Percentiles rank a stretch among this genome's conserved stretches.
These are phyloP conservation scores for Aspergillus pseudoglaucus DNA, from an alignment of 2,329 filamentous ascomycete genomes.

Conservation along the genomic window DNA sequence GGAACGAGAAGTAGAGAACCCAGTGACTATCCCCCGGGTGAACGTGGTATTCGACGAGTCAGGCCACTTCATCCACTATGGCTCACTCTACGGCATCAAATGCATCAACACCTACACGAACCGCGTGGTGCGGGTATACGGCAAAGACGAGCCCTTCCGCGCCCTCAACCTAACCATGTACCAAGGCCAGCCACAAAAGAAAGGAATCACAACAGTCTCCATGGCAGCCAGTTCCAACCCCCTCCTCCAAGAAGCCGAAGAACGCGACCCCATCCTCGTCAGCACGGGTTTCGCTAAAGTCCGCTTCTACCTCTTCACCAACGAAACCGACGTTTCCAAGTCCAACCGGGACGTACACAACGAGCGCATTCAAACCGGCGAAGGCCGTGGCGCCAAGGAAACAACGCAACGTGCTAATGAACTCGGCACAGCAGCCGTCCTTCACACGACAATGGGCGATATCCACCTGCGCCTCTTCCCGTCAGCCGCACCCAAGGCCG, in stretches of 20 bases:
- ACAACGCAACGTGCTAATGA: constrained; percentile 58
- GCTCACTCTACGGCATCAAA: constrained; percentile 85
- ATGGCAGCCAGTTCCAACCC: constrained; percentile 97
- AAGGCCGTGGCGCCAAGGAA: constrained; percentile 31
- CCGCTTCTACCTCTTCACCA: constrained; percentile 97
- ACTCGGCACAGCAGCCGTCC: constrained; percentile 69
- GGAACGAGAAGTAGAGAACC: constrained; percentile 76
- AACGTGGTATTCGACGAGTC: constrained; percentile 96
- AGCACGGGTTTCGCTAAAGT: constrained; percentile 78
- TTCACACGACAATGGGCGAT: constrained; percentile 92
- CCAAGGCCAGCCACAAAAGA: constrained; percentile 92
- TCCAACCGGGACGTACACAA: constrained; percentile 87
- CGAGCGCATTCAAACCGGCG: constrained; percentile 68
- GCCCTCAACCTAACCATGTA: constrained; percentile 79
- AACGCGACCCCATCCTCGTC: constrained; percentile 81
- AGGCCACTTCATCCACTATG: constrained; percentile 89
- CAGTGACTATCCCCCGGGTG: constrained; percentile 59
- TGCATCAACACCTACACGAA: constrained; percentile 96
- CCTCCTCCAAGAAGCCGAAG: constrained; percentile 83
- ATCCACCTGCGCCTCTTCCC: constrained; percentile 91
- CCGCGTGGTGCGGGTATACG: constrained; percentile 82
- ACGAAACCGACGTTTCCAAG: constrained; percentile 76
- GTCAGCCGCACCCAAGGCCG: constrained; percentile 83
- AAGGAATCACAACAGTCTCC: constrained; percentile 84
- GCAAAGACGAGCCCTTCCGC: constrained; percentile 80